phyloP scores from a whole-genome alignment of 2,329 filamentous ascomycete genomes.

The Diaporthe destruens region DNA sequence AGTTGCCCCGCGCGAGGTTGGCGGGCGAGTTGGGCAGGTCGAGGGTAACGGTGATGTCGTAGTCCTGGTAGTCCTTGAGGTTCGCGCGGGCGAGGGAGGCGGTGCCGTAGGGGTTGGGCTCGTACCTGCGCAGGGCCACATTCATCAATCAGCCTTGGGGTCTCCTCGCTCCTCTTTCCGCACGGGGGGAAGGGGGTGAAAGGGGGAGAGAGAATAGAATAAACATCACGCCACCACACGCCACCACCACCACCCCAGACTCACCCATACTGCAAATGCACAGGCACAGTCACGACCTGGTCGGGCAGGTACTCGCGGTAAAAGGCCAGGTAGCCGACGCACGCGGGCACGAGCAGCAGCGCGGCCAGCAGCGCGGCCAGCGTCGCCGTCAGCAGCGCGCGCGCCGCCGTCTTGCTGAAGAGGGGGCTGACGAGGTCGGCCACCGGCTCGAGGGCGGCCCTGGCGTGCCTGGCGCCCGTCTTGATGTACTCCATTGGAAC shows the following conservation, averaged over 20 bases:
- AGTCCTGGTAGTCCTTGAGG: slow-evolving; percentile 79
- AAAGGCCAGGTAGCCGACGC: slow-evolving; percentile 64
- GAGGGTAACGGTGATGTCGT: slow-evolving; percentile 84
- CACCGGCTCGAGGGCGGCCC: slow-evolving; percentile 45
- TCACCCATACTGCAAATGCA: slow-evolving; percentile 72
- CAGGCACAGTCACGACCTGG: slow-evolving; percentile 63
- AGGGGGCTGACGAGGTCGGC: slow-evolving; percentile 52
- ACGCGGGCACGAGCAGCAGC: slow-evolving; percentile 61
- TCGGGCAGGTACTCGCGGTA: slow-evolving; percentile 70
- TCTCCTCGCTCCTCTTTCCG: too few species aligned
- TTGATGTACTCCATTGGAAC: slow-evolving; percentile 34
- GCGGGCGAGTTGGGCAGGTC: slow-evolving; percentile 81
- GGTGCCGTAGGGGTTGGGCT: slow-evolving; percentile 66
- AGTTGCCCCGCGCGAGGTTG: slow-evolving; percentile 87
- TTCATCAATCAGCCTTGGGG: not conserved
- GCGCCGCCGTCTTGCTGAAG: slow-evolving; percentile 58
- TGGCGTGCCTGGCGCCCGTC: not conserved
- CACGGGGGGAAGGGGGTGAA: too few species aligned
- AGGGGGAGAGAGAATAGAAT: too few species aligned
- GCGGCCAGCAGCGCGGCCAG: slow-evolving; percentile 59
- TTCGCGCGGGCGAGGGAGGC: slow-evolving; percentile 60
- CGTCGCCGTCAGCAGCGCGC: slow-evolving; percentile 60
- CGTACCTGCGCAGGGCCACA: slow-evolving; percentile 55
- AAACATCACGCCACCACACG: slow-evolving; percentile 31
- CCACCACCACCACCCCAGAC: too few species aligned